Base-by-base conservation (phyloP, 1,284 basidiomycete genomes). In the Prillingera fragicola region DNA sequence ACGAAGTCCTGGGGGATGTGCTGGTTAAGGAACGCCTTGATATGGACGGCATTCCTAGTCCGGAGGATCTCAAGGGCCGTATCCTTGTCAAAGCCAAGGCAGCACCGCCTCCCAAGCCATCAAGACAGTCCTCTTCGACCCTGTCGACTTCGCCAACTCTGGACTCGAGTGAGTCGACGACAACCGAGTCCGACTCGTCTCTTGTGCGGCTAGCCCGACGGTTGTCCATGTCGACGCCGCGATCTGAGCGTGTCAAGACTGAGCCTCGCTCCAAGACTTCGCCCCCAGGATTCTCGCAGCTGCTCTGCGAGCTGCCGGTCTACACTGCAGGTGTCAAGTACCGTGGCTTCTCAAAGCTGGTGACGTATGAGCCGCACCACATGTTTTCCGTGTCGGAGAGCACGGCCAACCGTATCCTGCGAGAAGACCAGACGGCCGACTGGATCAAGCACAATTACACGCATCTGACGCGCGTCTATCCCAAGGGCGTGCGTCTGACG, bases 321-420 rank as follows among this genome's bases (percentile, higher is more conserved):
- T 98, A 98, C 69, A 96, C 94, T 2, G 81, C 94, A 33, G 95
- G 94, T 10, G 91, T 98, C 56, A 94, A 94, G 67, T 95, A 85
- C 59, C 83, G 84, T 29, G 92, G 94, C 0, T 80, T 98, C 65
- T 88, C 90, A 72, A 86, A 89, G 71, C 85, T 91, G 54, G 84
- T 89, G 54, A 73, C 77, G 24, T 99, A 99, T 65, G 84, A 83
- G 2, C 78, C 83, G 0, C 83, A 89, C 59, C 88, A 98, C 62
- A 79, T 97, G 64, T 92, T 98, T 67, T 95, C 89, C 5, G 76
- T 99, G 4, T 92, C 89, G 0, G 95, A 99, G 73, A 81, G 76
- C 50, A 81, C 80, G n/a, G 82, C 81, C 41, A 66, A 64, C 45
- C 74, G 73, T 55, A 69, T 77, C 38, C 48, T 76, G 33, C 70